Conservation (phyloP, 2,329 filamentous ascomycete genomes). For the Aspergillus transmontanensis region DNA sequence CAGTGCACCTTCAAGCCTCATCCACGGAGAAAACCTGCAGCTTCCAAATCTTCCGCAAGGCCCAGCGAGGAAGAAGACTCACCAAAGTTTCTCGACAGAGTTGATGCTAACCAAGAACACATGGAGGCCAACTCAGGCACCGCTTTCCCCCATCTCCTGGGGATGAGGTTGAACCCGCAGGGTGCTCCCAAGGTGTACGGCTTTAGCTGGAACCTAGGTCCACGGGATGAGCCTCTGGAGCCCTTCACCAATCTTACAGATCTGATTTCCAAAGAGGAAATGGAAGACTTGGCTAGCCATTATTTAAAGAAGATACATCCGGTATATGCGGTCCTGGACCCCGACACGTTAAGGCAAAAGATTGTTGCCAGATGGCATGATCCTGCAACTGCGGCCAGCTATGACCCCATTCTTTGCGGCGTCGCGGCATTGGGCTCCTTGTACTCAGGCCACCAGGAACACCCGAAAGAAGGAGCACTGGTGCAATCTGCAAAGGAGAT, state of each 20-base stretch:
- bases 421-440: constrained; percentile 56
- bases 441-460: constrained; percentile 49
- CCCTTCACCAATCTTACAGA: constrained; percentile 44
- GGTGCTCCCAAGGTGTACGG: constrained; percentile 55
- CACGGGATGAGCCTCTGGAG: constrained; percentile 11
- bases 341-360: constrained; percentile 18
- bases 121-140: constrained; percentile 60
- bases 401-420: constrained; percentile 54
- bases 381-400: constrained; percentile 11
- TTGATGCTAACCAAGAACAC: constrained; percentile 14
- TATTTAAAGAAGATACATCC: constrained; percentile 57
- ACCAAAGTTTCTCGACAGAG: background rate
- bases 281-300: constrained; percentile 46
- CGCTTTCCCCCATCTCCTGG: constrained; percentile 56
- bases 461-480: constrained; percentile 47
- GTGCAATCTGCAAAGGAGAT: constrained; percentile 48
- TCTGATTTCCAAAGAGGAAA: constrained; percentile 46
- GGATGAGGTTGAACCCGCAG: constrained; percentile 54
- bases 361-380: constrained; percentile 31
- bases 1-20: constrained; percentile 14
- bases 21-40: constrained; percentile 17
- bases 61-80: background rate
- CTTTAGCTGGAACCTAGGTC: constrained; percentile 57
- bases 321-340: constrained; percentile 53
- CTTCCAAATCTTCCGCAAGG: constrained; percentile 30